Evolutionary conservation across 257 asterid genomes (phyloP).

Genomic region (Ophiorrhiza pumila): DNA sequence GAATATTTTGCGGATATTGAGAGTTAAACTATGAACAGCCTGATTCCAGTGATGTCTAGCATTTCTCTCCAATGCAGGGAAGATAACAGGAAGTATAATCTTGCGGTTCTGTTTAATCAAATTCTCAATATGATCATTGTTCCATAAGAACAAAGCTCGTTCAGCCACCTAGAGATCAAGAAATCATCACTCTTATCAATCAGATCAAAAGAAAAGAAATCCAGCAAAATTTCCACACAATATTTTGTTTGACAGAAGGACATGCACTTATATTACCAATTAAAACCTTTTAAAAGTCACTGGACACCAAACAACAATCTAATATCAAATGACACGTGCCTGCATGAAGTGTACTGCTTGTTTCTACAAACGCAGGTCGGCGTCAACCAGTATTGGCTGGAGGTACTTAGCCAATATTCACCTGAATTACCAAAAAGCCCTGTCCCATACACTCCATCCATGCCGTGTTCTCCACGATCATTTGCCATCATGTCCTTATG

Average conservation of each 20-base stretch:
- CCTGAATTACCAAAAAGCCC: not conserved
- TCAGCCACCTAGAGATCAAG: constrained; percentile 62
- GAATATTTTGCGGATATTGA: constrained; percentile 67
- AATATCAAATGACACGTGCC: not conserved
- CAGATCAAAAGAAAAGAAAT: constrained; percentile 1
- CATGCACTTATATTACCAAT: not conserved
- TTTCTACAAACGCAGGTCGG: not conserved
- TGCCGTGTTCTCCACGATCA: not conserved
- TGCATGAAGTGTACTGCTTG: not conserved
- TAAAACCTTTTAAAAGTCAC: not conserved
- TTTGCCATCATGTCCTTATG: not conserved
- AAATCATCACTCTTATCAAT: not conserved
- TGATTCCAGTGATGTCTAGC: constrained; percentile 81
- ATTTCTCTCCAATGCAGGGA: constrained; percentile 74
- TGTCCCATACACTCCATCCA: not conserved
- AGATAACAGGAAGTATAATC: constrained; percentile 70
- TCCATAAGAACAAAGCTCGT: constrained; percentile 80
- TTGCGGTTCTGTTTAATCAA: constrained; percentile 65
- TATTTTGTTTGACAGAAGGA: not conserved
- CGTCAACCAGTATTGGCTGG: not conserved
- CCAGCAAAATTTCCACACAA: not conserved
- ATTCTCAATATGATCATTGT: constrained; percentile 73
- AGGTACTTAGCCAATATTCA: not conserved
- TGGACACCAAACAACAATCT: not conserved
- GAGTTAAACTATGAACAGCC: constrained; percentile 67